phyloP scores from a whole-genome alignment of 306 rosid genomes.

The Vicia faba region DNA sequence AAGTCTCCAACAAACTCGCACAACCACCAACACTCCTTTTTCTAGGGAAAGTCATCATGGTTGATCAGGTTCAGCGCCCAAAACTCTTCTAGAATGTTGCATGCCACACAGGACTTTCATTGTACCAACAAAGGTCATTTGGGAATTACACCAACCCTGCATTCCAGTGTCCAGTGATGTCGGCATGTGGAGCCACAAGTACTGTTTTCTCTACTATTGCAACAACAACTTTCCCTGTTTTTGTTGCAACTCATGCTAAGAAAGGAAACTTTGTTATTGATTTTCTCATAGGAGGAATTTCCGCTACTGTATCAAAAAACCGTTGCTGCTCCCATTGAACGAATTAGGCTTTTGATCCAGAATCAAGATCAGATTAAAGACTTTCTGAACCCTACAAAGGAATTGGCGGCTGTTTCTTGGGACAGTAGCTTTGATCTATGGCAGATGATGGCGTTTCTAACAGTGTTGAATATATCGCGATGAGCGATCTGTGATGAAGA shows the following conservation, averaged over 20 bases:
- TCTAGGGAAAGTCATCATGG: slow-evolving; percentile 43
- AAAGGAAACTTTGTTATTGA: slow-evolving; percentile 63
- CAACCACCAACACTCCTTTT: slow-evolving; percentile 25
- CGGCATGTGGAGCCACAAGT: slow-evolving; percentile 47
- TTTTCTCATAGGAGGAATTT: slow-evolving; percentile 86
- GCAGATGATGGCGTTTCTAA: slow-evolving; percentile 55
- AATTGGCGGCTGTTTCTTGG: slow-evolving; percentile 88
- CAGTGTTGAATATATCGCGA: slow-evolving; percentile 48
- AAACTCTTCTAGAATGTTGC: slow-evolving; percentile 37
- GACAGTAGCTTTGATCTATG: too few species aligned
- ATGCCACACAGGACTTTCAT: slow-evolving; percentile 30
- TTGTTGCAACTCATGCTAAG: slow-evolving; percentile 72
- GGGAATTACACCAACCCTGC: slow-evolving; percentile 65
- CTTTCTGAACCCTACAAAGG: slow-evolving; percentile 86
- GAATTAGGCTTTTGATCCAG: slow-evolving; percentile 80
- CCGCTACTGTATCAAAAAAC: slow-evolving; percentile 91
- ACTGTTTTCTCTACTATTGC: slow-evolving; percentile 51
- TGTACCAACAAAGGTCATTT: slow-evolving; percentile 37
- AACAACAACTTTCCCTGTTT: slow-evolving; percentile 58
- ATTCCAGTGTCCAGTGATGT: slow-evolving; percentile 52
- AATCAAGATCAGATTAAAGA: slow-evolving; percentile 89
- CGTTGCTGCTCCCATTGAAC: slow-evolving; percentile 88
- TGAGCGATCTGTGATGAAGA: slow-evolving; percentile 48
- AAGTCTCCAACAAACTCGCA: slow-evolving; percentile 33
- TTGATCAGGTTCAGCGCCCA: slow-evolving; percentile 45